phyloP scores from a whole-genome alignment of 1,284 basidiomycete species.

The Psilocybe mexicana region DNA sequence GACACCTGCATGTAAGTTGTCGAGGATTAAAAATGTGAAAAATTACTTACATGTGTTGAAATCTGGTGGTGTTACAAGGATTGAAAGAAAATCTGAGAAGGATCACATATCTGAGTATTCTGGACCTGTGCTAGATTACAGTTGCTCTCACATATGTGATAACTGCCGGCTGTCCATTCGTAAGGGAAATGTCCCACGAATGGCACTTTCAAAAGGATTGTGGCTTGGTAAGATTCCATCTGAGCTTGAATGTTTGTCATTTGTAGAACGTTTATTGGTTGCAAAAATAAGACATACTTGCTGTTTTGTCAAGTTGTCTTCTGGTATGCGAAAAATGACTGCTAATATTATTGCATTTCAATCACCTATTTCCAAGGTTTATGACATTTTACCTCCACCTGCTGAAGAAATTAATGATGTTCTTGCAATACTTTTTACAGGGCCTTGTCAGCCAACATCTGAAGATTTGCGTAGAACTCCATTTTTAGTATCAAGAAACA shows the following conservation, averaged over 20 bases:
- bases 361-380: too few species aligned
- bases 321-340: neutral
- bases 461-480: too few species aligned
- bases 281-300: neutral
- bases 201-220: neutral
- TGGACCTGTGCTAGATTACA: neutral
- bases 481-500: too few species aligned
- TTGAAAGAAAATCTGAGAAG: neutral
- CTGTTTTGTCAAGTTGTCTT: neutral
- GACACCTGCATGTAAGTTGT: constrained; percentile 13
- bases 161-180: neutral
- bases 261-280: neutral
- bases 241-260: neutral
- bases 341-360: too few species aligned
- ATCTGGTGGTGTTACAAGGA: neutral
- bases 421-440: too few species aligned
- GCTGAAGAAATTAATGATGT: too few species aligned
- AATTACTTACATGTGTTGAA: constrained; percentile 12
- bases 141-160: neutral
- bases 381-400: too few species aligned
- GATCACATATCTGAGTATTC: neutral
- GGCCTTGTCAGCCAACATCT: too few species aligned
- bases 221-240: neutral
- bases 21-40: constrained; percentile 15
- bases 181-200: neutral